Percentiles rank a stretch among this genome's conserved stretches.
phyloP scores from a whole-genome alignment of 176 grass and related monocot genomes.

The Tillandsia leiboldiana region DNA sequence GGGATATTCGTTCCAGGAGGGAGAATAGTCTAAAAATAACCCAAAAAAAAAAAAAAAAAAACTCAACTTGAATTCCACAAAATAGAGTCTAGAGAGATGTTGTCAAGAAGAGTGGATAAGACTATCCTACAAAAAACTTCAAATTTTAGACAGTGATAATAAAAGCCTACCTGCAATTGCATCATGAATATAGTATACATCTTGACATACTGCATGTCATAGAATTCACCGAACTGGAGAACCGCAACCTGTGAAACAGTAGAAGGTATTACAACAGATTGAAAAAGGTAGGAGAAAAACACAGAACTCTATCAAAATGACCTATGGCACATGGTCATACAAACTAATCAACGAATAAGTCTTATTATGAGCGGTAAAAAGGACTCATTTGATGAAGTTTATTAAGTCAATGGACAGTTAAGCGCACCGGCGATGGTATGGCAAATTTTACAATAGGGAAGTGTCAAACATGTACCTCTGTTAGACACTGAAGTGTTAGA shows the following conservation, averaged over 20 bases:
- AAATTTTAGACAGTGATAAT: neutral
- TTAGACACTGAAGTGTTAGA: conserved; percentile 94
- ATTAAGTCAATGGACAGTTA: neutral
- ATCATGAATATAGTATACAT: conserved; percentile 98
- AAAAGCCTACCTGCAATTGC: conserved; percentile 67
- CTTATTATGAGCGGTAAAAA: neutral
- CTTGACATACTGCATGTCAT: conserved; percentile 91
- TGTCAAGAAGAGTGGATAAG: conserved; percentile 1
- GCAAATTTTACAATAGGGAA: neutral
- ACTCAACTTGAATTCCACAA: neutral
- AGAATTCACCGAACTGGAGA: conserved; percentile 98
- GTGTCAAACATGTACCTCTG: conserved; percentile 50
- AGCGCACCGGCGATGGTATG: too few relatives aligned
- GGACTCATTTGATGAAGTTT: neutral
- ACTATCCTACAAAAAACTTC: neutral
- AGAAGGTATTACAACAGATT: neutral
- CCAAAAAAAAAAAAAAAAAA: neutral
- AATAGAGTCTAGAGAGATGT: neutral
- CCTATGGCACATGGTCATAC: neutral
- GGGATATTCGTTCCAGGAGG: conserved; percentile 67
- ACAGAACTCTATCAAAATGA: neutral
- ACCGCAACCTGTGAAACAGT: conserved; percentile 60
- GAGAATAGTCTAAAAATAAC: conserved; percentile 67
- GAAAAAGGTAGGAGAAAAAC: neutral
- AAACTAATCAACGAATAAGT: neutral